Evolutionary conservation across 1,139 yeast species (phyloP).

Genomic region (Meyerozyma athensensis): DNA sequence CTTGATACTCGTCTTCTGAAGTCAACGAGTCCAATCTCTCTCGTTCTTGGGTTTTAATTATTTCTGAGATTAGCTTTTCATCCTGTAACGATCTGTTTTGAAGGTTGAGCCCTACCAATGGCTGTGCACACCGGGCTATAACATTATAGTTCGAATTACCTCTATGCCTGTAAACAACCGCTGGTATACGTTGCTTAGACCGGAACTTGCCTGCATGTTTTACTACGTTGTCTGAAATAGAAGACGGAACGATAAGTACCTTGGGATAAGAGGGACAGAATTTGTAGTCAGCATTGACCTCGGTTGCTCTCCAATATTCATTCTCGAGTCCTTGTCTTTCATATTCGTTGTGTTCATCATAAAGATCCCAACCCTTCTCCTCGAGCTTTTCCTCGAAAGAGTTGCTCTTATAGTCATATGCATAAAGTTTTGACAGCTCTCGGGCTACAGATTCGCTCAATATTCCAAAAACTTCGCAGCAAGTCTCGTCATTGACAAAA

Average conservation of each 20-base stretch:
- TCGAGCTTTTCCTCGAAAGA: constrained; percentile 57
- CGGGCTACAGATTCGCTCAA: constrained; percentile 56
- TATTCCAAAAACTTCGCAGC: constrained; percentile 69
- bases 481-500: constrained; percentile 53
- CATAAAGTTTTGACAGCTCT: constrained; percentile 35
- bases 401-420: constrained; percentile 47
- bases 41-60: constrained; percentile 48
- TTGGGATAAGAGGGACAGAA: constrained; percentile 78
- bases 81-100: constrained; percentile 89
- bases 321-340: constrained; percentile 52
- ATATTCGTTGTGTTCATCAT: constrained; percentile 61
- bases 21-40: constrained; percentile 21
- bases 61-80: constrained; percentile 72
- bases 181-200: constrained; percentile 83
- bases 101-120: constrained; percentile 77
- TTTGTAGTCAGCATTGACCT: constrained; percentile 58
- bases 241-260: constrained; percentile 59
- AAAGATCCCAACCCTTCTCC: constrained; percentile 68
- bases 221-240: constrained; percentile 76
- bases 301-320: constrained; percentile 64
- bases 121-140: constrained; percentile 88
- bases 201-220: constrained; percentile 81
- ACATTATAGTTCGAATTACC: constrained; percentile 60
- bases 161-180: constrained; percentile 69
- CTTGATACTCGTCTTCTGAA: constrained; percentile 19